Evolutionary conservation across 352 stramenopile species (phyloP).

Genomic region (Phytophthora ramorum): DNA sequence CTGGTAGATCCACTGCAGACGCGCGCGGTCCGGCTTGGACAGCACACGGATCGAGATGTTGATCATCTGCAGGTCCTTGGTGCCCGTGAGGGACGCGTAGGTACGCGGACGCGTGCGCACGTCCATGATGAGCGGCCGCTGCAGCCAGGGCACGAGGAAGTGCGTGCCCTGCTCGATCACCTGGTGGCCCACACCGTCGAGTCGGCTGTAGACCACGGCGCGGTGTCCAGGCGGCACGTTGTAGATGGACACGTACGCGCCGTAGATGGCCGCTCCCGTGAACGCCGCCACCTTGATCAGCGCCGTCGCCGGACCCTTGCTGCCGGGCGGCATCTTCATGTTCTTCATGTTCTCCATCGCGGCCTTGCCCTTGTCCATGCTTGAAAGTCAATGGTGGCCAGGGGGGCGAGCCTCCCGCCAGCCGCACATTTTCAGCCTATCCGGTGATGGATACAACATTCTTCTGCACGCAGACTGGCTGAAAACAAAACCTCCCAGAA

Average conservation of each 20-base stretch:
- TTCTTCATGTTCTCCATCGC: slow-evolving; percentile 92
- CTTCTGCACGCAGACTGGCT: background rate
- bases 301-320: slow-evolving; percentile 58
- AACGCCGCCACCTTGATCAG: slow-evolving; percentile 71
- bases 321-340: slow-evolving; percentile 83
- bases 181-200: slow-evolving; percentile 83
- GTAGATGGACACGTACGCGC: slow-evolving; percentile 87
- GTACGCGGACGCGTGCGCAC: slow-evolving; percentile 94
- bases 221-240: slow-evolving; percentile 90
- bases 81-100: slow-evolving; percentile 91
- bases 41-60: slow-evolving; percentile 99
- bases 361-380: slow-evolving; percentile 87
- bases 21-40: slow-evolving; percentile 93
- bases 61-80: slow-evolving; percentile 99
- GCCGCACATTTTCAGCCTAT: slow-evolving; percentile 21
- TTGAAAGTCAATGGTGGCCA: slow-evolving; percentile 17
- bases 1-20: slow-evolving; percentile 98
- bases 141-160: slow-evolving; percentile 98
- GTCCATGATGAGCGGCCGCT: slow-evolving; percentile 97
- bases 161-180: slow-evolving; percentile 95
- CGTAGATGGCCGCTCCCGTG: slow-evolving; percentile 72
- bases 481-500: background rate
- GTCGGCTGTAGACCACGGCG: slow-evolving; percentile 91
- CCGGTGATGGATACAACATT: background rate
- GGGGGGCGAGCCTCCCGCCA: background rate